Percentiles rank a stretch among this genome's conserved stretches.
phyloP scores from a whole-genome alignment of 352 stramenopile species.

The Detonula confervacea region DNA sequence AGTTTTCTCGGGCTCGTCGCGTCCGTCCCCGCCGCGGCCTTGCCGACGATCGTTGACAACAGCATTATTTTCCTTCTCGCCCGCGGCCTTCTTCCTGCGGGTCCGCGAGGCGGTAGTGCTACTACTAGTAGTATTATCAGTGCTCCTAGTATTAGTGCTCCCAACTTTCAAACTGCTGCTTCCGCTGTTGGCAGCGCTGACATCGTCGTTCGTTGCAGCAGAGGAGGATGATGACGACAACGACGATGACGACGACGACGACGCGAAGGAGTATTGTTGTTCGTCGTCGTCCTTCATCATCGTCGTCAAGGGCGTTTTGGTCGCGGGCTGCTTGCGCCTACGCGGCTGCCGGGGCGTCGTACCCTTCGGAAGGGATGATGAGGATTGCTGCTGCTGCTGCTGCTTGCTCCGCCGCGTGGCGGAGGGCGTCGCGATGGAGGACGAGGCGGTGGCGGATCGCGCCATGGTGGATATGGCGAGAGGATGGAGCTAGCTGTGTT shows the following conservation, averaged over 20 bases:
- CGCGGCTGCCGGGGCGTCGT: constrained; percentile 20
- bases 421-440: not conserved
- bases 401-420: not conserved
- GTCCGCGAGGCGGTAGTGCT: not conserved
- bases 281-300: constrained; percentile 8
- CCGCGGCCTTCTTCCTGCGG: constrained; percentile 1
- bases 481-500: too few relatives aligned
- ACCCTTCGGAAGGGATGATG: not conserved
- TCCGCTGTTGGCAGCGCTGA: not conserved
- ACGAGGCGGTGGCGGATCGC: not conserved
- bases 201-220: not conserved
- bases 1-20: not conserved
- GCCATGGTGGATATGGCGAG: not conserved
- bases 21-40: not conserved
- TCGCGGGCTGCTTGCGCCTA: constrained; percentile 25
- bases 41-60: not conserved
- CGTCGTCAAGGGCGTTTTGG: not conserved
- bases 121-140: too few relatives aligned
- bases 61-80: constrained; percentile 25
- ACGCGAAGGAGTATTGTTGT: constrained; percentile 1
- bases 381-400: too few relatives aligned
- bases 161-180: too few relatives aligned
- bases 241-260: too few relatives aligned
- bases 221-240: too few relatives aligned
- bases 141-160: too few relatives aligned